Conservation (phyloP, 2,329 filamentous ascomycete species). For the Lachnellula hyalina region DNA sequence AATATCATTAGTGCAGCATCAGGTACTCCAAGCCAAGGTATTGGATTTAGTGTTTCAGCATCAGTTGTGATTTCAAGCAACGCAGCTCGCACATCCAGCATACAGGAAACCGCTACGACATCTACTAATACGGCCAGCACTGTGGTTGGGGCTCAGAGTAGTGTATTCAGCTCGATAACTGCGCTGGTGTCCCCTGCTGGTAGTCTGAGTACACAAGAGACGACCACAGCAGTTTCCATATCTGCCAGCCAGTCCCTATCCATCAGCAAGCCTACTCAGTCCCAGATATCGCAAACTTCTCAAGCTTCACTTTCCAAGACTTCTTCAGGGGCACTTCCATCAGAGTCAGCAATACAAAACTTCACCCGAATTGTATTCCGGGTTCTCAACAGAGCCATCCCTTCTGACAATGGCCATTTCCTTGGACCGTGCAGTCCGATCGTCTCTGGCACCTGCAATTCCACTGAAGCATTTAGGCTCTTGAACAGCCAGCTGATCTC, state of each 20-base stretch:
- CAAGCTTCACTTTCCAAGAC: neutral
- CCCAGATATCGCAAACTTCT: neutral
- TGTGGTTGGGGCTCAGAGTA: too few relatives aligned
- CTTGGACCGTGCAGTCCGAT: neutral
- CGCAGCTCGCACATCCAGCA: neutral
- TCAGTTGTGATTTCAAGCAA: neutral
- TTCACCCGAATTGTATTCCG: neutral
- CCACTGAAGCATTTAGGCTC: neutral
- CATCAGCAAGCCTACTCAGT: neutral
- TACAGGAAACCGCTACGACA: too few relatives aligned
- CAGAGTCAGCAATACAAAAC: neutral
- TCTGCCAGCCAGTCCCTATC: neutral
- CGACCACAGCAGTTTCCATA: neutral
- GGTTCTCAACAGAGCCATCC: neutral
- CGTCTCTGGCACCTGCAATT: neutral
- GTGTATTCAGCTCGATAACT: too few relatives aligned
- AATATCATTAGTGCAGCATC: neutral
- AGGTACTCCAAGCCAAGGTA: neutral
- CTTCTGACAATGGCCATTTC: neutral
- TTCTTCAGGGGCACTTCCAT: neutral
- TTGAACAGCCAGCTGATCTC: neutral
- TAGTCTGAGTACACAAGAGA: neutral
- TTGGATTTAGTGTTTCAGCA: neutral
- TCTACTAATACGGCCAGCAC: too few relatives aligned
- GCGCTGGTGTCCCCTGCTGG: neutral